Evolutionary conservation across 805 yeast genomes (phyloP).

Genomic region (Teunomyces funiuensis): DNA sequence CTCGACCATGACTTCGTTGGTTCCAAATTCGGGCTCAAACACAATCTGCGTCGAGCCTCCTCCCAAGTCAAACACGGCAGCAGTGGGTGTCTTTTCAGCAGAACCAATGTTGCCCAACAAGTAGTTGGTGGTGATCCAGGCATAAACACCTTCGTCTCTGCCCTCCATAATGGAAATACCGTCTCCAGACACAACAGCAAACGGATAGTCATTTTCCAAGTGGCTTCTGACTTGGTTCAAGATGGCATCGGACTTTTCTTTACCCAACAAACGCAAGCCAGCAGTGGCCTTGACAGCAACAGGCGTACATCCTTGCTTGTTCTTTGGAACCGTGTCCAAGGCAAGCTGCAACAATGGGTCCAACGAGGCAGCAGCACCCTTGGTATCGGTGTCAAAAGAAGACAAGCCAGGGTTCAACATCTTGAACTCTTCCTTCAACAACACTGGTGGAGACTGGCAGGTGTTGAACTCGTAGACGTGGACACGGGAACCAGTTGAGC

Average conservation of each 20-base stretch:
- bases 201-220: slow-evolving; percentile 80
- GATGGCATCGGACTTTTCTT: slow-evolving; percentile 67
- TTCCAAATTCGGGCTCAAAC: slow-evolving; percentile 81
- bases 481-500: slow-evolving; percentile 94
- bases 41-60: slow-evolving; percentile 99
- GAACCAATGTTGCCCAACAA: slow-evolving; percentile 90
- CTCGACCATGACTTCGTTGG: slow-evolving; percentile 63
- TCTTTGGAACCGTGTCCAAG: slow-evolving; percentile 70
- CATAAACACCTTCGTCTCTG: slow-evolving; percentile 95
- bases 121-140: slow-evolving; percentile 97
- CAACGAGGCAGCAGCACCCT: slow-evolving; percentile 85
- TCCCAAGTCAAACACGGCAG: slow-evolving; percentile 96
- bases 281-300: slow-evolving; percentile 98
- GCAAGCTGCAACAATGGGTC: slow-evolving; percentile 82
- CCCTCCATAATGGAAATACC: slow-evolving; percentile 96
- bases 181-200: slow-evolving; percentile 82
- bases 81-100: slow-evolving; percentile 76
- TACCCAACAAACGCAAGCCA: slow-evolving; percentile 85
- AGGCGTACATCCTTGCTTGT: slow-evolving; percentile 79
- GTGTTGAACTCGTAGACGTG: slow-evolving; percentile 92
- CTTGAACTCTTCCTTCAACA: slow-evolving; percentile 76
- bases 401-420: slow-evolving; percentile 94
- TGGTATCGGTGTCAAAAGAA: slow-evolving; percentile 73
- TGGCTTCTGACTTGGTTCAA: slow-evolving; percentile 74
- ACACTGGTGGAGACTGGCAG: slow-evolving; percentile 79